Conservation (phyloP, 441 rosid species). For the Adansonia rubrostipa region DNA sequence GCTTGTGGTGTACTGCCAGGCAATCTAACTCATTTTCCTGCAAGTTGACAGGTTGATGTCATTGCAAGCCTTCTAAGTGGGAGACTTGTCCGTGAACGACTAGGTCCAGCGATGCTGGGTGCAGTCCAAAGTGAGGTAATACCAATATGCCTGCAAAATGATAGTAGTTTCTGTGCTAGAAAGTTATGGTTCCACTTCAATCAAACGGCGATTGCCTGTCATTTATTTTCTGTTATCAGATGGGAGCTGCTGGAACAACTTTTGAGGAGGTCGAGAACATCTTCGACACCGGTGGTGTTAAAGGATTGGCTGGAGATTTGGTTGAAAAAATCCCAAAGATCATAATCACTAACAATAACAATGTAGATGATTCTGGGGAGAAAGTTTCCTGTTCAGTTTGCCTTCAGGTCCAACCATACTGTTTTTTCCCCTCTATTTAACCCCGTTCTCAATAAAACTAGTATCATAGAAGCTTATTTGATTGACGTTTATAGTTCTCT, state of each 20-base stretch:
- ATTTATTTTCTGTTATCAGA: slow-evolving; percentile 46
- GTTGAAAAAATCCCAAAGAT: slow-evolving; percentile 88
- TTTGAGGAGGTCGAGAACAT: slow-evolving; percentile 76
- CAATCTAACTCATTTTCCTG: slow-evolving; percentile 14
- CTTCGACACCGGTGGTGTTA: slow-evolving; percentile 74
- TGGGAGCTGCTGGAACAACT: slow-evolving; percentile 79
- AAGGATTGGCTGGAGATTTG: slow-evolving; percentile 75
- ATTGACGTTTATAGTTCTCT: slow-evolving; percentile 18
- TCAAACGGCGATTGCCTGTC: slow-evolving; percentile 25
- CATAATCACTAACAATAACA: slow-evolving; percentile 61
- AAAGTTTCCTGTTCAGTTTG: slow-evolving; percentile 82
- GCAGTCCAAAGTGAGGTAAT: slow-evolving; percentile 97
- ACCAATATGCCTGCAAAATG: neutral
- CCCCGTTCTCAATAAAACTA: neutral
- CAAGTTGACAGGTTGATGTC: slow-evolving; percentile 74
- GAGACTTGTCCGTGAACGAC: slow-evolving; percentile 92
- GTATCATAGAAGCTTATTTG: neutral
- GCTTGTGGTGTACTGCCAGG: neutral
- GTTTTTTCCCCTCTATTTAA: neutral
- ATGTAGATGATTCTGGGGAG: slow-evolving; percentile 75
- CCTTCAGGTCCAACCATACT: slow-evolving; percentile 66
- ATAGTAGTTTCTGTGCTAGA: neutral
- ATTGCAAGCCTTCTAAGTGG: slow-evolving; percentile 93
- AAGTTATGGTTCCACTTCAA: neutral
- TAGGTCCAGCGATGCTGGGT: slow-evolving; percentile 96